Evolutionary conservation across 1,284 basidiomycete species (phyloP).

Genomic region (Grifola frondosa): DNA sequence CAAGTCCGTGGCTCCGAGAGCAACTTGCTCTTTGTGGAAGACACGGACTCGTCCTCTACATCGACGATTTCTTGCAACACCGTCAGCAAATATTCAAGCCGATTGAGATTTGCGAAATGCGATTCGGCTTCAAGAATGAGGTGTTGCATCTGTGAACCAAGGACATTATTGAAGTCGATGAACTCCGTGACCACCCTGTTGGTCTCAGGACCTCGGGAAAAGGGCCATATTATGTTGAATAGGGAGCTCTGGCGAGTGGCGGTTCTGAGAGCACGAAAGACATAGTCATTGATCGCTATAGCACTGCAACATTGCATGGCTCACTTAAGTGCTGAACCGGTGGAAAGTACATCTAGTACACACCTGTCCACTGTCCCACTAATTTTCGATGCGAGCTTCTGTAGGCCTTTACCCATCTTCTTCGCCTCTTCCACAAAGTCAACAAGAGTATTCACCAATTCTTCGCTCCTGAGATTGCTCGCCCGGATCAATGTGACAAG

Average conservation of each 20-base stretch:
- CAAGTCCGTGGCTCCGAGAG: conserved; percentile 66
- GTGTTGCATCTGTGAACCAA: conserved; percentile 49
- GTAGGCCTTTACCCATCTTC: conserved; percentile 54
- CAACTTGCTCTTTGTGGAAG: conserved; percentile 47
- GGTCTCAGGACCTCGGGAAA: conserved; percentile 34
- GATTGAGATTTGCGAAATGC: conserved; percentile 52
- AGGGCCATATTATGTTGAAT: conserved; percentile 46
- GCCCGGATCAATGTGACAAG: conserved; percentile 57
- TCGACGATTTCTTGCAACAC: conserved; percentile 55
- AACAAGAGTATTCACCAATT: conserved; percentile 46
- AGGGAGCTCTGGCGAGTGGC: conserved; percentile 41
- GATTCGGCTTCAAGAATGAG: conserved; percentile 63
- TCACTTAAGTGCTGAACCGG: too few species aligned
- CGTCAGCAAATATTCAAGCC: conserved; percentile 57
- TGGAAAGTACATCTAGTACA: conserved; percentile 29
- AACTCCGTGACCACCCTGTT: conserved; percentile 54
- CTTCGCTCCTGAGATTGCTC: conserved; percentile 59
- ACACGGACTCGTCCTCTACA: conserved; percentile 52
- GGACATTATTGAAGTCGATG: conserved; percentile 56
- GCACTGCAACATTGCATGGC: conserved; percentile 43
- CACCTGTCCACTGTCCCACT: conserved; percentile 69
- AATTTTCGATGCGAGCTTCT: conserved; percentile 59
- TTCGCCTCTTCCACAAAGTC: conserved; percentile 61
- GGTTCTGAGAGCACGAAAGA: conserved; percentile 56
- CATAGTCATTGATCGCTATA: conserved; percentile 69